Conservation (phyloP, 2,329 filamentous ascomycete species). For the Talaromyces pinophilus region DNA sequence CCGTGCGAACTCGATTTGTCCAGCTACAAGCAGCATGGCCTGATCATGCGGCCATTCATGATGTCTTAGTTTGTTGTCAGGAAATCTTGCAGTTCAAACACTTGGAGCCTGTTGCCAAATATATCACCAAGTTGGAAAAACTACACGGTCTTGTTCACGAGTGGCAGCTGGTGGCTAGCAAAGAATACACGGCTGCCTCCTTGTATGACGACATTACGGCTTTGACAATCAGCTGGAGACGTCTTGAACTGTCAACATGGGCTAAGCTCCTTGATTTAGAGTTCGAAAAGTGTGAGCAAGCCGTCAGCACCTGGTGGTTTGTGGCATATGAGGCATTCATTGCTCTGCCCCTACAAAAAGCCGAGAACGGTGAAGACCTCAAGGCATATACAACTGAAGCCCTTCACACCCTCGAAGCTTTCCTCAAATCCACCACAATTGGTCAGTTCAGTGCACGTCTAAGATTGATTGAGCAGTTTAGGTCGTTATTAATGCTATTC, state of each 20-base stretch:
- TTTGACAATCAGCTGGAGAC: slow-evolving; percentile 83
- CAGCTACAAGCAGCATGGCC: slow-evolving; percentile 66
- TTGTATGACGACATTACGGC: slow-evolving; percentile 78
- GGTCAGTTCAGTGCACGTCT: slow-evolving; percentile 79
- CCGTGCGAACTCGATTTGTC: slow-evolving; percentile 70
- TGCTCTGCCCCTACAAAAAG: slow-evolving; percentile 68
- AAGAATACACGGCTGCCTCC: slow-evolving; percentile 67
- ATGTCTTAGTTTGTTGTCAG: slow-evolving; percentile 74
- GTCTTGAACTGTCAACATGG: slow-evolving; percentile 91
- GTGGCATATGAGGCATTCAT: slow-evolving; percentile 89
- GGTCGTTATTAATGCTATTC: slow-evolving; percentile 66
- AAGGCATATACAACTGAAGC: slow-evolving; percentile 66
- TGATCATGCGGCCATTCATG: slow-evolving; percentile 75
- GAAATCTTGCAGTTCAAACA: slow-evolving; percentile 75
- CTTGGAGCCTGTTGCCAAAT: slow-evolving; percentile 79
- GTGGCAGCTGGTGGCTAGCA: slow-evolving; percentile 92
- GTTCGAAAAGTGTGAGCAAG: slow-evolving; percentile 69
- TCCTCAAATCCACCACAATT: slow-evolving; percentile 75
- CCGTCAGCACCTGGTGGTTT: slow-evolving; percentile 93
- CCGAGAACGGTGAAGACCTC: slow-evolving; percentile 61
- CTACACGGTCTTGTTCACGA: slow-evolving; percentile 83
- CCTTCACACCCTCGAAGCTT: slow-evolving; percentile 73
- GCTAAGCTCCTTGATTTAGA: slow-evolving; percentile 84
- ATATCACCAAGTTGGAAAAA: slow-evolving; percentile 84
- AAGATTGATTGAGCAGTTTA: slow-evolving; percentile 62